Base-by-base conservation (phyloP, 305 asterid genomes). In the Fraxinus nigra region DNA sequence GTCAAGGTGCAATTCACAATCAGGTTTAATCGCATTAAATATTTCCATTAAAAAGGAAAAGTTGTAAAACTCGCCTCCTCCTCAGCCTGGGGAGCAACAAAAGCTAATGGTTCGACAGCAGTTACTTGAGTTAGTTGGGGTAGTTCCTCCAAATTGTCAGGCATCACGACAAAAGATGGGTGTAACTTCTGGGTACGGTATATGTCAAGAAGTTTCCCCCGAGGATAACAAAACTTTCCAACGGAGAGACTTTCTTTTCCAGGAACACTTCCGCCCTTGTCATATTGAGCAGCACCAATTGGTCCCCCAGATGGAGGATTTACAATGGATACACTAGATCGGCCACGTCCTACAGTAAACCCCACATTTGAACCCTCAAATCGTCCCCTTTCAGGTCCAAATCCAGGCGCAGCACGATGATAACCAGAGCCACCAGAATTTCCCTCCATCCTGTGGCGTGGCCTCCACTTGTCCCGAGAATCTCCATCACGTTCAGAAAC, bases 401-500 rank as follows among this genome's bases (percentile, higher is more conserved):
- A 96, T 79, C 99, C 99, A 32, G 99, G 98, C 2, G 99, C 99
- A 79, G 93, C 89, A 56, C 99, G 98, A 82, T 87, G 88, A 28
- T 90, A 82, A 83, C 93, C 89, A 69, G 91, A 77, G 3, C 92
- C 97, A 1, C 87, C 87, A 69, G 92, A 77, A 87, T 85, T 93
- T 79, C 88, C 97, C 81, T 96, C 99, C 97, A 94, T 90, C 89
- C 97, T 92, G 87, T 96, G 94, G 46, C 98, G 90, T 69, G 99
- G 99, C 86, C 99, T 93, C 99, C 99, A 94, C 92, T 96, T 94
- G 87, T 96, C 99, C 83, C 96, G 99, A 83, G 98, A 85, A 81
- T 96, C 98, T 9, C 91, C 82, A 70, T 96, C 98, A 54, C 97
- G 96, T 75, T 93, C 98, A 46, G 92, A 78, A 84, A 82, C 89